These are phyloP conservation scores for Globisporangium solare DNA, from an alignment of 352 stramenopile genomes.

Conservation along the genomic window DNA sequence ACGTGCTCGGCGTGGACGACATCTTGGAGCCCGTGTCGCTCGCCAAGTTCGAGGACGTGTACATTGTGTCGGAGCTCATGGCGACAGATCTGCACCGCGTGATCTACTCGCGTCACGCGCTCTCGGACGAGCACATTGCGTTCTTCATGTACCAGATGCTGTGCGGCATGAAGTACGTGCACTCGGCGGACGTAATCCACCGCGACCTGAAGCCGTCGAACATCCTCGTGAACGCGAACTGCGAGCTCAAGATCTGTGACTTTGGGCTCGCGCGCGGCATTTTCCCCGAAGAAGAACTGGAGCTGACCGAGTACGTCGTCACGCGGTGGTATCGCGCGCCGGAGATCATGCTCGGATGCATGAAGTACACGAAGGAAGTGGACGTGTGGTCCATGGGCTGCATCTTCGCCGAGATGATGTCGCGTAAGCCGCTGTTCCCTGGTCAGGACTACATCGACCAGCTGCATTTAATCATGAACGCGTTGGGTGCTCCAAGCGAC, in stretches of 20 bases:
- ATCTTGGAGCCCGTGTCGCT: conserved; percentile 92
- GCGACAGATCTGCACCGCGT: conserved; percentile 98
- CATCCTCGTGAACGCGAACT: conserved; percentile 94
- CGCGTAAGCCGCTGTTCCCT: conserved; percentile 88
- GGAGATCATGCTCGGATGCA: conserved; percentile 96
- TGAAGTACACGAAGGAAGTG: conserved; percentile 96
- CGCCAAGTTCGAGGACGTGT: conserved; percentile 96
- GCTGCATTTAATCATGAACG: conserved; percentile 94
- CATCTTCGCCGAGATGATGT: conserved; percentile 93
- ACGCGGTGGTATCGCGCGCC: conserved; percentile 90
- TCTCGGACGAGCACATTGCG: conserved; percentile 91
- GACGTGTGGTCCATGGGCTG: conserved; percentile 95
- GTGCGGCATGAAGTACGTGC: conserved; percentile 93
- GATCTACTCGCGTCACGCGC: conserved; percentile 93
- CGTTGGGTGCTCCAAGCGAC: conserved; percentile 83
- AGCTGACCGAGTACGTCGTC: conserved; percentile 87
- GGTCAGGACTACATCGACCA: conserved; percentile 99
- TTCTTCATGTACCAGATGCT: conserved; percentile 96
- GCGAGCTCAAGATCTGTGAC: conserved; percentile 91
- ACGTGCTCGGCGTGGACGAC: conserved; percentile 95
- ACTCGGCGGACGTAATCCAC: conserved; percentile 93
- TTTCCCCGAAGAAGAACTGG: conserved; percentile 82
- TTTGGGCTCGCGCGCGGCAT: conserved; percentile 88
- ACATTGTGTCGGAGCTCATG: conserved; percentile 98
- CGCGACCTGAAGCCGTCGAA: conserved; percentile 98